Percentiles rank a stretch among this genome's conserved stretches.
Conservation (phyloP, 352 stramenopile genomes). For the Phytophthora pini region DNA sequence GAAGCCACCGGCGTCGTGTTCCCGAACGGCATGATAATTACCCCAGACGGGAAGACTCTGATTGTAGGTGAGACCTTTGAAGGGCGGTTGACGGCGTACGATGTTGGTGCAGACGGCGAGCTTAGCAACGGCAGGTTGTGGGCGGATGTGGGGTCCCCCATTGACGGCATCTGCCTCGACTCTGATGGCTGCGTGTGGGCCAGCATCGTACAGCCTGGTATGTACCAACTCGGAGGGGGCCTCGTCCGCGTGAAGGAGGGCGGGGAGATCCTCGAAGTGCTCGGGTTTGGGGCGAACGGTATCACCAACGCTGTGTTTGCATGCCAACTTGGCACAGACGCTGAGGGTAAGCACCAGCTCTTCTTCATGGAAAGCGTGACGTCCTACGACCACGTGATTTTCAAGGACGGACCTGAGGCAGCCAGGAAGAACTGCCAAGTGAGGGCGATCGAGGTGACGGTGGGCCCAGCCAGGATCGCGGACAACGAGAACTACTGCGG, state of each 20-base stretch:
- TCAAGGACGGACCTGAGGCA: conserved; percentile 38
- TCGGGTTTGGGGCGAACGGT: conserved; percentile 59
- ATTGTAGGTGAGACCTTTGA: conserved; percentile 68
- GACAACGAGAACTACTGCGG: conserved; percentile 52
- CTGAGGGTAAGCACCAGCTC: conserved; percentile 46
- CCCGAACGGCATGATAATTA: conserved; percentile 71
- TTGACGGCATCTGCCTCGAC: conserved; percentile 64
- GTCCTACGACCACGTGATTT: conserved; percentile 45
- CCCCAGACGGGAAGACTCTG: conserved; percentile 65
- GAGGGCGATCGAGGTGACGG: conserved; percentile 47
- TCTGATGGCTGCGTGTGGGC: conserved; percentile 67
- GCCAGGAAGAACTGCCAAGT: conserved; percentile 45
- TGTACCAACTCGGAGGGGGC: conserved; percentile 48
- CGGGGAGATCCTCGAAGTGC: conserved; percentile 49
- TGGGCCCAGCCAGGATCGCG: conserved; percentile 46
- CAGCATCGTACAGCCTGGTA: conserved; percentile 48
- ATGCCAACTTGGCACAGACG: conserved; percentile 58
- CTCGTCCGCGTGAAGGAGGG: conserved; percentile 57
- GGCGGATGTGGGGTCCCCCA: conserved; percentile 46
- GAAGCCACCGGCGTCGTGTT: conserved; percentile 61
- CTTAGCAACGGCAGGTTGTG: conserved; percentile 56
- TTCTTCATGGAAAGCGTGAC: conserved; percentile 57
- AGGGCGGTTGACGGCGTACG: conserved; percentile 52
- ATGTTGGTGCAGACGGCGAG: conserved; percentile 48
- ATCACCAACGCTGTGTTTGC: conserved; percentile 53